phyloP scores from a whole-genome alignment of 148 eudicot species.

The Chenopodium quinoa region DNA sequence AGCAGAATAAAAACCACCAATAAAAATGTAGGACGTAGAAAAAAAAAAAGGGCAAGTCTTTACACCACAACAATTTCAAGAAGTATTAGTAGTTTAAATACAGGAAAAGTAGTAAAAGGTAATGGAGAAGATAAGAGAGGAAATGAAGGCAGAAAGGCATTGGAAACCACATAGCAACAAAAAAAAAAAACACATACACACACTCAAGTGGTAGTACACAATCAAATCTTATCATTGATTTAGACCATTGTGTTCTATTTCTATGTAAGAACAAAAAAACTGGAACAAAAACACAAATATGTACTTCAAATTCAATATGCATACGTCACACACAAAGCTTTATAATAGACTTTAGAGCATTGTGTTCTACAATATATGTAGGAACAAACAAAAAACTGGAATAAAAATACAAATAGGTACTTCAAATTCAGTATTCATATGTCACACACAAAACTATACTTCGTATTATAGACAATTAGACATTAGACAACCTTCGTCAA shows the following conservation, averaged over 20 bases:
- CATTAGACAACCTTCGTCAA: slow-evolving; percentile 69
- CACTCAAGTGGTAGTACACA: background rate
- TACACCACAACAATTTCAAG: background rate
- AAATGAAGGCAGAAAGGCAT: background rate
- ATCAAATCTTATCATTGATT: background rate
- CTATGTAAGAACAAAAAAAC: background rate
- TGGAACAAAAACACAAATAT: background rate
- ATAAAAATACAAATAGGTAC: background rate
- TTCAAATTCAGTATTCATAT: background rate
- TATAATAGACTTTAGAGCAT: too few relatives aligned
- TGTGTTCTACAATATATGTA: too few relatives aligned
- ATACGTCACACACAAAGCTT: background rate
- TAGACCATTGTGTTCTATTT: too few relatives aligned
- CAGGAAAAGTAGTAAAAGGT: background rate
- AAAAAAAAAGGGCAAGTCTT: too few relatives aligned
- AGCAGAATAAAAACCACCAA: background rate
- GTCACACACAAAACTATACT: background rate
- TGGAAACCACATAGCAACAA: background rate
- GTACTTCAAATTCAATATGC: background rate
- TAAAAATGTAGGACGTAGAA: background rate
- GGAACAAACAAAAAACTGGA: background rate
- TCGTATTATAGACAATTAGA: background rate
- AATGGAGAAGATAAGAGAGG: too few relatives aligned
- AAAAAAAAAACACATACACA: background rate
- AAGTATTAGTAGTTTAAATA: background rate